Base-by-base conservation (phyloP, 306 rosid genomes). In the Hippophae tibetana region DNA sequence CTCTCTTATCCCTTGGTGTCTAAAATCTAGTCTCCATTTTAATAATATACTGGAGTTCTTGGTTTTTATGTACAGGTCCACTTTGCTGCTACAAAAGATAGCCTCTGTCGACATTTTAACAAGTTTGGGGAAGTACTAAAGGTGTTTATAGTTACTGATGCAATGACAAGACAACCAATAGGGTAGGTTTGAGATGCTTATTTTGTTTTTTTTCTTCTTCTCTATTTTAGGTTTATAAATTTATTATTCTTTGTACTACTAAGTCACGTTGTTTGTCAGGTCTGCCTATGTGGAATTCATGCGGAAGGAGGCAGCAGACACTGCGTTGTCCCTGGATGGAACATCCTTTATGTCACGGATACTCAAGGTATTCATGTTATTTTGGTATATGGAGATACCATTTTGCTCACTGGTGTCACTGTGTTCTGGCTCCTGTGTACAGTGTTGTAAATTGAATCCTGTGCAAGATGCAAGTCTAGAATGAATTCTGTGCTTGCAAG, bases 291-390 rank as follows among this genome's bases (percentile, higher is more conserved):
- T 93, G 50, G 99, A 93, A 77, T 93, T 93, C 82, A 84, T 84
- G 87, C 82, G 79, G 55, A 93, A 80, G 78, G 99, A 83, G 60
- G 89, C 95, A 3, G 93, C 97, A 45, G 94, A 93, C 56, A 84
- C 75, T 62, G 97, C 99, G 23, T 66, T 93, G 69, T 80, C 99
- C 73, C 74, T 93, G 56, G 96, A 93, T 64, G 89, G 96, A 43
- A 88, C 95, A 46, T 93, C 97, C 47, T 93, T 86, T 61, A 73
- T 93, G 99, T 88, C 99, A 26, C 77, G 99, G 47, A 79, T 93
- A 64, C 95, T 93, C 50, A 93, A 93, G 99, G 99, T 92, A 88
- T 47, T 47, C 4, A 50, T 66, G 50, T 9, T 11, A 6, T 1
- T 31, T 31, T 10, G 25, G 52, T 25, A 27, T 11, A 13, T 3